Percentiles rank a stretch among this genome's conserved stretches.
These are phyloP conservation scores for Cladochytrium replicatum DNA, from an alignment of 192 early-diverging fungal species.

Conservation along the genomic window DNA sequence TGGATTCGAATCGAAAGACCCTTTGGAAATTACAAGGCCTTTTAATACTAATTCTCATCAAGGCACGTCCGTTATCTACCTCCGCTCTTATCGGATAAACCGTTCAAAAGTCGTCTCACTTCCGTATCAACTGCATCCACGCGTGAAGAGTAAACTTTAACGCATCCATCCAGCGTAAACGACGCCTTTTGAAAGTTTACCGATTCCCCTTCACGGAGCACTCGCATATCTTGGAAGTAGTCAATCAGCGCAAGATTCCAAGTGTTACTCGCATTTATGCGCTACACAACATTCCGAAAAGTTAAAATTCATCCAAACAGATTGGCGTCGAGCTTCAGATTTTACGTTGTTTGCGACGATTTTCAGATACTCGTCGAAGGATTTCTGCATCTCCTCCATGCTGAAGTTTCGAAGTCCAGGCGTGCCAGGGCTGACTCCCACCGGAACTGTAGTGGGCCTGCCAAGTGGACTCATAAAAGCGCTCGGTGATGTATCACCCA, in stretches of 20 bases:
- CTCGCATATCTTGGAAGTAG: conserved; percentile 92
- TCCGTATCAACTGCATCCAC: conserved; percentile 96
- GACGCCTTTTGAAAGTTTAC: conserved; percentile 99
- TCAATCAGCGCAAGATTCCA: conserved; percentile 98
- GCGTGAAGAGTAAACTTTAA: conserved; percentile 93
- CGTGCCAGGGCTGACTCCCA: too few species aligned
- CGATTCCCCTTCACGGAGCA: conserved; percentile 87
- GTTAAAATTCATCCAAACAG: not conserved
- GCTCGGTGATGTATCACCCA: too few species aligned
- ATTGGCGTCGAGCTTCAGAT: not conserved
- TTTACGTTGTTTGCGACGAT: conserved; percentile 92
- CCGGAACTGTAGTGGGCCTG: too few species aligned
- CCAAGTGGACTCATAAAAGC: too few species aligned
- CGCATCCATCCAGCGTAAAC: conserved; percentile 90
- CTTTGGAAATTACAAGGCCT: conserved; percentile 4
- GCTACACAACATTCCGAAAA: conserved; percentile 37
- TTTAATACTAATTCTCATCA: not conserved
- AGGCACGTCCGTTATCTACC: not conserved
- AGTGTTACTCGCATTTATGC: conserved; percentile 88
- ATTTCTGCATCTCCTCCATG: conserved; percentile 51
- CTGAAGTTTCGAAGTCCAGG: too few species aligned
- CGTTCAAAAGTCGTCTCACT: conserved; percentile 79
- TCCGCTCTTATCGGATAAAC: conserved; percentile 65
- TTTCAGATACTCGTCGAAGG: conserved; percentile 94
- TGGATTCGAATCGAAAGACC: too few species aligned